phyloP scores from a whole-genome alignment of 768 basidiomycete species.

The Collybia nuda region DNA sequence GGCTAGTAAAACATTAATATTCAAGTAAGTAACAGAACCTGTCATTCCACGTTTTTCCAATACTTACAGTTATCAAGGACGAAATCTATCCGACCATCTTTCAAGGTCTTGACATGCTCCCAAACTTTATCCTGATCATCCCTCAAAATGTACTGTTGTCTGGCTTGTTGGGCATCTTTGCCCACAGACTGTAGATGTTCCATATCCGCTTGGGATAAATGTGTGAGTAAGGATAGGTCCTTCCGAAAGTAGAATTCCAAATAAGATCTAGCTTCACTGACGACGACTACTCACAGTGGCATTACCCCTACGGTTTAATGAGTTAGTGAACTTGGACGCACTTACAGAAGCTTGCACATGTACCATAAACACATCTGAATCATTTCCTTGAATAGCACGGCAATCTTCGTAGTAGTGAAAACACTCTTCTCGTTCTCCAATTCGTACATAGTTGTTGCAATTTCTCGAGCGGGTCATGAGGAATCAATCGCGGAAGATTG shows the following conservation, averaged over 20 bases:
- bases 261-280: background rate
- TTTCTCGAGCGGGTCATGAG: conserved; percentile 43
- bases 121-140: conserved; percentile 81
- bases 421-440: conserved; percentile 50
- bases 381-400: conserved; percentile 78
- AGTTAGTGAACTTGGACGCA: background rate
- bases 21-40: background rate
- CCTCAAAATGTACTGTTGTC: conserved; percentile 77
- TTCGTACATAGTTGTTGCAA: conserved; percentile 72
- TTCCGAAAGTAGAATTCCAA: conserved; percentile 21
- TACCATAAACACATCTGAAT: conserved; percentile 88
- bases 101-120: conserved; percentile 62
- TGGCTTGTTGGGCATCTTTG: conserved; percentile 72
- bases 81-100: conserved; percentile 70
- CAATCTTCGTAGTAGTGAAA: conserved; percentile 54
- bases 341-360: conserved; percentile 6
- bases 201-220: conserved; percentile 81
- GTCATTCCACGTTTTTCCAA: too few relatives aligned
- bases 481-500: background rate
- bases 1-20: conserved; percentile 41
- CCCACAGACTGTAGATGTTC: conserved; percentile 81
- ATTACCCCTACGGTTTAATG: conserved; percentile 69
- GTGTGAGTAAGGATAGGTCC: conserved; percentile 91
- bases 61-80: conserved; percentile 85
- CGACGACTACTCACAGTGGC: conserved; percentile 62